These are phyloP conservation scores for Trifolium subterraneum DNA, from an alignment of 306 rosid genomes.

Conservation along the genomic window DNA sequence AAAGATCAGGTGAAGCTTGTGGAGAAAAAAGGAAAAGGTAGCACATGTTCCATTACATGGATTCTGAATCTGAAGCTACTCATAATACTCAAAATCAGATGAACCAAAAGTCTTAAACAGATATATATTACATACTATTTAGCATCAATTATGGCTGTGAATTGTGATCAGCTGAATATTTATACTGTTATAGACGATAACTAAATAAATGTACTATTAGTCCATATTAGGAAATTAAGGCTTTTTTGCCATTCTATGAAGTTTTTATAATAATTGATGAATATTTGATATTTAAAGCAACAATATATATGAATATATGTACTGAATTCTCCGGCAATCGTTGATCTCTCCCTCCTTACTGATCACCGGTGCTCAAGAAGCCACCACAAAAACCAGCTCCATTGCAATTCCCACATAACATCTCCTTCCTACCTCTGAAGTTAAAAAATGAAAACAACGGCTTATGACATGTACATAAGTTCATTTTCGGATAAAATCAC, in stretches of 20 bases:
- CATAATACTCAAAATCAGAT: background rate
- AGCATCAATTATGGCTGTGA: slow-evolving; percentile 11
- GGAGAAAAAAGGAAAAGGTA: slow-evolving; percentile 14
- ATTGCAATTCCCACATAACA: slow-evolving; percentile 64
- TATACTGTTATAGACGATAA: background rate
- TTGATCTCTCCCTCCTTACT: slow-evolving; percentile 34
- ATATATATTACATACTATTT: background rate
- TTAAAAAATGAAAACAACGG: background rate
- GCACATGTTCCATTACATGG: background rate
- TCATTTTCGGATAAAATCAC: background rate
- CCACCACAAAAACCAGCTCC: slow-evolving; percentile 65
- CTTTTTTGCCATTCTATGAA: slow-evolving; percentile 4
- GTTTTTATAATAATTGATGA: background rate
- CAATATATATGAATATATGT: background rate
- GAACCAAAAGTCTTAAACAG: background rate
- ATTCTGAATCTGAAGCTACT: background rate
- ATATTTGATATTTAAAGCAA: slow-evolving; percentile 7
- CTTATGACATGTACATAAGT: background rate
- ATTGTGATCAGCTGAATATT: background rate
- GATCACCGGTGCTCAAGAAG: slow-evolving; percentile 63
- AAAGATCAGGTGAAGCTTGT: background rate
- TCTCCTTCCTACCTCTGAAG: slow-evolving; percentile 58
- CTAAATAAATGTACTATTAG: background rate
- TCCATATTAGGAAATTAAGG: background rate
- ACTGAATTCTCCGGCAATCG: background rate